These are phyloP conservation scores for Ustilago vetiveriae DNA, from an alignment of 1,284 basidiomycete genomes.

Conservation along the genomic window DNA sequence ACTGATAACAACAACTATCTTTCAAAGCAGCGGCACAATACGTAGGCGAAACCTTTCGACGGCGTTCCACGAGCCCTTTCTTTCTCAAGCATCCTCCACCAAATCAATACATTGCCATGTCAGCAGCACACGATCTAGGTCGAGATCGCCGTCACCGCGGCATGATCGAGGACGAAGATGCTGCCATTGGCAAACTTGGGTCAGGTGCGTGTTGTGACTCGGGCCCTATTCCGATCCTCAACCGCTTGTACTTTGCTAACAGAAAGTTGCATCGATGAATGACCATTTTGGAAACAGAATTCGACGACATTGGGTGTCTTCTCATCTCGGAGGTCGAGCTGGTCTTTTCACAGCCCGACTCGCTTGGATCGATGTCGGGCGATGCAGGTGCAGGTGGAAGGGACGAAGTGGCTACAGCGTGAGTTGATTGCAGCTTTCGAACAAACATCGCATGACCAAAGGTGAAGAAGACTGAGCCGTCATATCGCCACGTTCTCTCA, in stretches of 20 bases:
- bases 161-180: slow-evolving; percentile 54
- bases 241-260: too few relatives aligned
- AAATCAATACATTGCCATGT: slow-evolving; percentile 1
- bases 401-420: slow-evolving; percentile 79
- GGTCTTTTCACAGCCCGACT: slow-evolving; percentile 79
- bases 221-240: too few relatives aligned
- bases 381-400: slow-evolving; percentile 72
- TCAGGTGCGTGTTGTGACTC: background rate
- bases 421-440: too few relatives aligned
- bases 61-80: too few relatives aligned
- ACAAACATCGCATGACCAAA: too few relatives aligned
- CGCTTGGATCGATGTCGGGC: slow-evolving; percentile 63
- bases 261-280: too few relatives aligned
- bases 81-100: too few relatives aligned
- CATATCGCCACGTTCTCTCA: too few relatives aligned
- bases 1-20: too few relatives aligned
- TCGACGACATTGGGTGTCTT: slow-evolving; percentile 87
- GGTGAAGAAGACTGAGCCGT: too few relatives aligned
- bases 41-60: too few relatives aligned
- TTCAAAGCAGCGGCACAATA: too few relatives aligned
- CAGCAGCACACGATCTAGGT: slow-evolving; percentile 35
- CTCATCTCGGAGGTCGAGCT: slow-evolving; percentile 91
- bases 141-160: slow-evolving; percentile 48
- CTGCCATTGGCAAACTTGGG: slow-evolving; percentile 52
- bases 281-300: slow-evolving; percentile 70